A percentile compares a stretch with the other conserved stretches of the same genome.
Conservation (phyloP, 2,329 filamentous ascomycete genomes). For the Colletotrichum musae region DNA sequence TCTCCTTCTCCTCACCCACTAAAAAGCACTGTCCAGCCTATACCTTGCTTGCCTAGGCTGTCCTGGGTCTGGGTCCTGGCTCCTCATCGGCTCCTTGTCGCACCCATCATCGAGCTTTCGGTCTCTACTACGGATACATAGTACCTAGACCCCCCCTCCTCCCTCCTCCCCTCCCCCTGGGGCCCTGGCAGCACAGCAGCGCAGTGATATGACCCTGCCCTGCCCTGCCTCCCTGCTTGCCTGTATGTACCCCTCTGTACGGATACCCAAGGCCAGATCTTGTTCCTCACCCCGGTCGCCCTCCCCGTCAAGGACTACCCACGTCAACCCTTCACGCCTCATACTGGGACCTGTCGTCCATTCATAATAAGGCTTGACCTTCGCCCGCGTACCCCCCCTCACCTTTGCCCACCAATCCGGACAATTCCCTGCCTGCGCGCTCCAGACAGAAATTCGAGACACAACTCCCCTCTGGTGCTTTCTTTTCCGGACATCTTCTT, state of each 20-base stretch:
- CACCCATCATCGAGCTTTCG: conserved; percentile 38
- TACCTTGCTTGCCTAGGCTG: conserved; percentile 31
- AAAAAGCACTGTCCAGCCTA: conserved; percentile 31
- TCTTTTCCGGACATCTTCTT: conserved; percentile 37
- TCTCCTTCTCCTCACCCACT: conserved; percentile 18
- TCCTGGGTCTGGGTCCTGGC: conserved; percentile 34
- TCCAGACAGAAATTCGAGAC: conserved; percentile 42
- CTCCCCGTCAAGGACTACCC: conserved; percentile 35
- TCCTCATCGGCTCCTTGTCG: conserved; percentile 36
- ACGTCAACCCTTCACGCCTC: conserved; percentile 41
- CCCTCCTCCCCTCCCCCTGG: too few species aligned
- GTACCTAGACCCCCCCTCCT: conserved; percentile 12
- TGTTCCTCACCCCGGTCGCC: conserved; percentile 39
- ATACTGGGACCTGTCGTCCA: conserved; percentile 40
- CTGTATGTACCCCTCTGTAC: too few species aligned
- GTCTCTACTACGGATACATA: conserved; percentile 15
- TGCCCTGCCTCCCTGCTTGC: conserved; percentile 10
- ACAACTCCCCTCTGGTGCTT: conserved; percentile 39
- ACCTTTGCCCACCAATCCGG: conserved; percentile 40
- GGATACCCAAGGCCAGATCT: conserved; percentile 40
- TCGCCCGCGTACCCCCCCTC: conserved; percentile 40
- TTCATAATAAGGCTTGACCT: conserved; percentile 43
- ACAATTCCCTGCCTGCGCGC: conserved; percentile 31
- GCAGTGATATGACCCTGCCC: conserved; percentile 41
- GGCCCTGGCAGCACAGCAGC: conserved; percentile 21